Evolutionary conservation across 2,329 filamentous ascomycete genomes (phyloP), one percentile per base, ranked within the genome.

Genomic region (Fusarium torulosum): DNA sequence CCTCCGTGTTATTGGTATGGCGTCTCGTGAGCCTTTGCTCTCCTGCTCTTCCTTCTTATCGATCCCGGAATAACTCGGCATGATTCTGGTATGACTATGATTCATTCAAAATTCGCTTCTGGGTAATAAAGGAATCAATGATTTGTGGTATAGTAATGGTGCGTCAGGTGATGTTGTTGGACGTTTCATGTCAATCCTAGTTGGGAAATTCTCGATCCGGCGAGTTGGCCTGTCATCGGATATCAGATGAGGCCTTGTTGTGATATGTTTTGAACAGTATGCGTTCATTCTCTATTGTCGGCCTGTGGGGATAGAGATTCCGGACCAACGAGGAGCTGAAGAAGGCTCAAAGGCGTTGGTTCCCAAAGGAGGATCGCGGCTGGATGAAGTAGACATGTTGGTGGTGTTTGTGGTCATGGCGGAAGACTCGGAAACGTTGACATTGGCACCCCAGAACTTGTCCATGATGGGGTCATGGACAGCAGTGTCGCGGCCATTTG

Each of bases 401-500:
- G 63, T 42, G 33, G 59, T 49, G 31, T 55, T 38, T 15, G 52
- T 42, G 13, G 27, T 38, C 6, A 55, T 47, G 1, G 53, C 6
- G 38, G 69, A 23, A 47, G 52, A 43, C 19, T 64, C 20, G 41
- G 66, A 61, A 33, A 58, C 23, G 15, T 38, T 46, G 23, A 54
- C 29, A n/a, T 47, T 42, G 19, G 46, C 53, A 2, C 60, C 47
- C 69, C 69, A 71, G 37, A 70, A 53, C 41, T 66, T 71, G 20
- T 71, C 69, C 69, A 71, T 71, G 59, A 71, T 71, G 11, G 69
- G 66, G 29, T 71, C 69, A 7, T 59, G 53, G 2, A 71, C 69
- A 11, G 69, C 66, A 23, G 47, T 53, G 11, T 65, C 67, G 3
- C 69, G 66, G 14, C 44, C 46, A 51, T 29, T 66, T n/a, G 63